Percentiles rank a stretch among this genome's conserved stretches.
phyloP scores from a whole-genome alignment of 495 filamentous ascomycete species.

The Podospora fimiseda region DNA sequence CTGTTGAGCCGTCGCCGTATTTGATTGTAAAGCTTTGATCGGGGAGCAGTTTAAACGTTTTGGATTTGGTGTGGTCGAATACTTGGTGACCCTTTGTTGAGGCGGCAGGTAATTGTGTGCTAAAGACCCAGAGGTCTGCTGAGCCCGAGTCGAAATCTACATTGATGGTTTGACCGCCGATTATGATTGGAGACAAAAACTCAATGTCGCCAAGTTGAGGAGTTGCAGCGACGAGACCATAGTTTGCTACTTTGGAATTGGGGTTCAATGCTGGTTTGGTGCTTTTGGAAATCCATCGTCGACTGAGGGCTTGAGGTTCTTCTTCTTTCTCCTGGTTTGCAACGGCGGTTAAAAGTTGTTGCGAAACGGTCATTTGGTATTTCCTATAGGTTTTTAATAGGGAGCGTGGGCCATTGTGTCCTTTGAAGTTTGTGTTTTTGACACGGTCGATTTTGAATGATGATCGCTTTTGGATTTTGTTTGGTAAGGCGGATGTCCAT shows the following conservation, averaged over 20 bases:
- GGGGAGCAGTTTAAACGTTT: constrained; percentile 39
- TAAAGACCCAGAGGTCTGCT: constrained; percentile 81
- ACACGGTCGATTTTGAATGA: constrained; percentile 57
- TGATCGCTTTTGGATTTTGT: constrained; percentile 35
- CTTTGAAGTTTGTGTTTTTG: constrained; percentile 45
- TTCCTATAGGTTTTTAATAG: constrained; percentile 59
- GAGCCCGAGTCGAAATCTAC: constrained; percentile 83
- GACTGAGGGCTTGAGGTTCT: constrained; percentile 7
- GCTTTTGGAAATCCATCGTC: constrained; percentile 6
- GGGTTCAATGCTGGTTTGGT: constrained; percentile 1
- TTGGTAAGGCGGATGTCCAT: constrained; percentile 37
- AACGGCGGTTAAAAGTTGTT: constrained; percentile 32
- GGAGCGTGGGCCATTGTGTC: constrained; percentile 49
- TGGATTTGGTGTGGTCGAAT: constrained; percentile 57
- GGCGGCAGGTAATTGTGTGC: constrained; percentile 47
- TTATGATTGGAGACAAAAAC: constrained; percentile 62
- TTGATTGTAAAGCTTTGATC: constrained; percentile 54
- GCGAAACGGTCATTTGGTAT: constrained; percentile 49
- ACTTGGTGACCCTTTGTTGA: constrained; percentile 47
- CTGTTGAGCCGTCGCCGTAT: constrained; percentile 70
- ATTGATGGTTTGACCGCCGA: constrained; percentile 68
- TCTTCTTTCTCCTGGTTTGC: constrained; percentile 18
- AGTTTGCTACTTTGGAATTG: constrained; percentile 2
- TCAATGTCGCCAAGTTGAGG: constrained; percentile 58
- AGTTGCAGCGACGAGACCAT: constrained; percentile 53